Base-by-base conservation (phyloP, 2,329 filamentous ascomycete genomes). In the Aspergillus neotritici region DNA sequence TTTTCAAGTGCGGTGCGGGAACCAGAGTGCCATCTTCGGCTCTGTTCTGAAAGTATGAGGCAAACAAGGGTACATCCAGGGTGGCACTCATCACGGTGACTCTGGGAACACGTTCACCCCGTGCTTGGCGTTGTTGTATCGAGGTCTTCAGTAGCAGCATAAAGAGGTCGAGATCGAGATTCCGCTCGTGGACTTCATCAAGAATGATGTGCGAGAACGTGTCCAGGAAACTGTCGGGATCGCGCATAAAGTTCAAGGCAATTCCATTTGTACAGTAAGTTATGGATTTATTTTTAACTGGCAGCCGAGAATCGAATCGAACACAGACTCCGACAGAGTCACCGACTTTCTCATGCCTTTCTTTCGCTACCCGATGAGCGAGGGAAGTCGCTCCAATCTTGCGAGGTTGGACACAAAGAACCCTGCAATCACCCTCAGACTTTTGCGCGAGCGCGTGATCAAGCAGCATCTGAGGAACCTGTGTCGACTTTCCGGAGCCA, bases 381-480 rank as follows among this genome's bases (percentile, higher is more conserved):
- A 75, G 66, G 5, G 71, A 68, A 2, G 61, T 70, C 10, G 72
- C 72, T 16, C 72, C 73, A 34, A 75, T 69, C 9, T 71, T 64
- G 35, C 72, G 64, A 17, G 72, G 72, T 43, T 76, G 73, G 4
- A 74, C 72, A 48, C 73, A 75, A 6, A 77, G 64, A 40, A 77
- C 65, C 44, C 72, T 73, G 54, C 74, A 76, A 17, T 51, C 41
- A 4, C 62, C 64, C n/a, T 71, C 73, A 11, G 48, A 40, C 2
- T 64, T 66, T 4, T 50, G 45, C 5, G 57, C 49, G 34, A 72
- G 73, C 3, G 68, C 66, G 42, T 75, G 55, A n/a, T 77, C 72
- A 2, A 77, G 56, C 17, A 77, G 46, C n/a, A 77, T 72, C 47
- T 77, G 75, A n/a, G 75, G 73, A 7, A 77, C 64, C 54, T 77